Evolutionary conservation across 192 early-diverging fungal genomes (phyloP).

Genomic region (Diversispora eburnea): DNA sequence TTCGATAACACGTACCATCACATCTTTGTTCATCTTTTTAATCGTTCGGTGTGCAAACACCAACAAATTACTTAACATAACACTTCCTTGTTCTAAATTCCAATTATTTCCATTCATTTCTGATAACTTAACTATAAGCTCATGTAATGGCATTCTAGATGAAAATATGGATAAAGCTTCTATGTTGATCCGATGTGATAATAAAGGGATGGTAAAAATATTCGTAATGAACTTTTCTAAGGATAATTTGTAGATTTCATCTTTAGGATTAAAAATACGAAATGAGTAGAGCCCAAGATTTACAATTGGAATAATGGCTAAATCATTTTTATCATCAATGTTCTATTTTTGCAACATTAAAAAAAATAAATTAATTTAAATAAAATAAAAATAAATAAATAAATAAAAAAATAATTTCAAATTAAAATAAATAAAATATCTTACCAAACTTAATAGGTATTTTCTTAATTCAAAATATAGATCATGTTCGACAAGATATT

Average conservation of each 20-base stretch:
- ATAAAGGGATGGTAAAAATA: conserved; percentile 49
- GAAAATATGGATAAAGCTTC: conserved; percentile 38
- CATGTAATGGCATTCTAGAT: conserved; percentile 39
- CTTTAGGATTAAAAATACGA: conserved; percentile 4
- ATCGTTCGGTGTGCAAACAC: conserved; percentile 34
- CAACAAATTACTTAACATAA: conserved; percentile 46
- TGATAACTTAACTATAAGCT: conserved; percentile 35
- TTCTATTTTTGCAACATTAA: conserved; percentile 22
- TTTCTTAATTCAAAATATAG: conserved; percentile 32
- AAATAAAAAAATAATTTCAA: not conserved
- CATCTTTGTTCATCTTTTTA: conserved; percentile 26
- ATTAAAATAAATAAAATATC: conserved; percentile 3
- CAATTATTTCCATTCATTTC: conserved; percentile 2
- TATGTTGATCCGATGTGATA: conserved; percentile 45
- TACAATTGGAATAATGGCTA: conserved; percentile 21
- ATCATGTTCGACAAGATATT: not conserved
- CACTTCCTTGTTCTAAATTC: conserved; percentile 28
- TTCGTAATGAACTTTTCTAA: conserved; percentile 40
- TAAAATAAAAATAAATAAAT: conserved; percentile 13
- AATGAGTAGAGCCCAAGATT: conserved; percentile 31
- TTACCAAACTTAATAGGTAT: conserved; percentile 27
- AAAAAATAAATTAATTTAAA: conserved; percentile 25
- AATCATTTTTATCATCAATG: conserved; percentile 30
- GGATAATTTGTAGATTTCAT: not conserved
- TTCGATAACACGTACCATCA: conserved; percentile 32